Evolutionary conservation across 257 asterid species (phyloP).

Genomic region (Linaria vulgaris): DNA sequence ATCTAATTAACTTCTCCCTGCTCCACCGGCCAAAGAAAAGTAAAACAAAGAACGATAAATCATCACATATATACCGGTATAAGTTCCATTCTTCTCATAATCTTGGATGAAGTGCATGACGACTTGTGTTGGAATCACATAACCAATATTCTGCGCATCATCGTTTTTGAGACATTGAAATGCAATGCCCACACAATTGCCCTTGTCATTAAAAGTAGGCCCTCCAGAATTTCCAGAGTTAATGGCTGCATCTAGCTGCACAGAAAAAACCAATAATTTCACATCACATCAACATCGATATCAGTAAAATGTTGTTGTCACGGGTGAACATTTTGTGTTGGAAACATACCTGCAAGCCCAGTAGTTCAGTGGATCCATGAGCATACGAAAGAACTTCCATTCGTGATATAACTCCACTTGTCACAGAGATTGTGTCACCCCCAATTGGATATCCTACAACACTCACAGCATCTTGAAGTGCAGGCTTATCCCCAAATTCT

Average conservation of each 20-base stretch:
- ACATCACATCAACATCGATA: constrained; percentile 22
- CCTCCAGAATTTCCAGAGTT: constrained; percentile 99
- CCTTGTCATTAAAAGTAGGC: constrained; percentile 88
- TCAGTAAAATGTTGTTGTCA: constrained; percentile 19
- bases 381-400: constrained; percentile 90
- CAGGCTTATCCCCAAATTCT: constrained; percentile 83
- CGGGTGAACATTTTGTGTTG: constrained; percentile 10
- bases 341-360: constrained; percentile 76
- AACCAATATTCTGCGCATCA: constrained; percentile 93
- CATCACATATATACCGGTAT: constrained; percentile 84
- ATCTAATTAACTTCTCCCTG: neutral
- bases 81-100: constrained; percentile 79
- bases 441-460: constrained; percentile 98
- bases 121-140: constrained; percentile 97
- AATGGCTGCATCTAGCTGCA: constrained; percentile 95
- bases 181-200: constrained; percentile 91
- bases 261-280: constrained; percentile 22
- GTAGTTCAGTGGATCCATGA: constrained; percentile 94
- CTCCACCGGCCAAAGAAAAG: neutral
- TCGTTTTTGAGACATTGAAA: constrained; percentile 96
- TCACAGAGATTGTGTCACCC: constrained; percentile 93
- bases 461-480: constrained; percentile 93
- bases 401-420: constrained; percentile 96
- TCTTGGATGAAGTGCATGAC: constrained; percentile 89
- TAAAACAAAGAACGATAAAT: constrained; percentile 5